Evolutionary conservation across 2,329 filamentous ascomycete species (phyloP).

Genomic region (Colletotrichum brevisporum): DNA sequence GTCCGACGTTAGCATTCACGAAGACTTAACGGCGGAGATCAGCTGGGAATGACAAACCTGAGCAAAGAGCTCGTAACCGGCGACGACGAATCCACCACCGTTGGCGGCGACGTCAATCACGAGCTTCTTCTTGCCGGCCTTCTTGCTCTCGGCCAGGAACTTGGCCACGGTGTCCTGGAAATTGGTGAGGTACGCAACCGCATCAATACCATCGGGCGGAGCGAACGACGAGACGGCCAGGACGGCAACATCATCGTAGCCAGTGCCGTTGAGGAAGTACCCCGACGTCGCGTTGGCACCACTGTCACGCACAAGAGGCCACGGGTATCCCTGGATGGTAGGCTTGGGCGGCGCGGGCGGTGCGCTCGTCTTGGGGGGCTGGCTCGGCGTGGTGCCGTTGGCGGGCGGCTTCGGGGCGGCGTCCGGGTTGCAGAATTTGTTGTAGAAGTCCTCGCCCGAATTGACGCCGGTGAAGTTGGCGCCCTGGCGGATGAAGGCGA

Average conservation of each 20-base stretch:
- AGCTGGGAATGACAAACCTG: slow-evolving; percentile 58
- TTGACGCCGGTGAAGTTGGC: slow-evolving; percentile 49
- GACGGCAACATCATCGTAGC: slow-evolving; percentile 53
- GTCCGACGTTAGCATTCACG: neutral
- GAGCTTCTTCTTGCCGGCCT: slow-evolving; percentile 70
- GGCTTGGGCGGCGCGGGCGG: slow-evolving; percentile 24
- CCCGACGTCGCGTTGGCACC: slow-evolving; percentile 48
- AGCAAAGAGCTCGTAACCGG: slow-evolving; percentile 75
- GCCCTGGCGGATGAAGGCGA: slow-evolving; percentile 43
- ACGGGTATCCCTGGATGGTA: slow-evolving; percentile 48
- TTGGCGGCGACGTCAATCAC: slow-evolving; percentile 72
- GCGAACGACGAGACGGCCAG: slow-evolving; percentile 48
- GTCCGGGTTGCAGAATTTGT: slow-evolving; percentile 50
- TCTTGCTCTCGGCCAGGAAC: slow-evolving; percentile 50
- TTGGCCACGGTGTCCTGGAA: slow-evolving; percentile 49
- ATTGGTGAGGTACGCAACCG: slow-evolving; percentile 45
- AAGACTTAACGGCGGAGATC: neutral
- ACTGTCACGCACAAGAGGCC: slow-evolving; percentile 48
- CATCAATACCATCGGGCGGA: slow-evolving; percentile 39
- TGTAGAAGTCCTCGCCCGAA: slow-evolving; percentile 54
- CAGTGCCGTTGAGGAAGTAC: slow-evolving; percentile 53
- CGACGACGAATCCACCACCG: slow-evolving; percentile 70
- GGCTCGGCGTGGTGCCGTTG: slow-evolving; percentile 25
- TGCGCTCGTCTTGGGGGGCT: slow-evolving; percentile 12
- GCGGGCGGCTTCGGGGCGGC: slow-evolving; percentile 12